A percentile compares a stretch with the other conserved stretches of the same genome.
Evolutionary conservation across 1,284 basidiomycete species (phyloP).

Genomic region (Farysia itapuensis): DNA sequence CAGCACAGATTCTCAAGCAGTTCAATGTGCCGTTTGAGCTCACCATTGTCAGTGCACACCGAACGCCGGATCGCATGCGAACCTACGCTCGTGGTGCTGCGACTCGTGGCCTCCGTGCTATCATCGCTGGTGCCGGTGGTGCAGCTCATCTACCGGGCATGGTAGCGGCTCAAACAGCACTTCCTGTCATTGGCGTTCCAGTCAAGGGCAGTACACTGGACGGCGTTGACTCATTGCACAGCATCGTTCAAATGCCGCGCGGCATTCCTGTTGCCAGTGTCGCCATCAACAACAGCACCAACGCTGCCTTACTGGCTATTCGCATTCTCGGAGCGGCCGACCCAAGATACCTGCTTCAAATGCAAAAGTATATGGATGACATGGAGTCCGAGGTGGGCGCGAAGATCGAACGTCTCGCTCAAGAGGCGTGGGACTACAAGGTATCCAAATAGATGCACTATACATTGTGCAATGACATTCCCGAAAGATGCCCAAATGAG

Average conservation of each 20-base stretch:
- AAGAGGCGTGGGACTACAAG: slow-evolving; percentile 76
- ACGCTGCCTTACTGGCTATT: slow-evolving; percentile 87
- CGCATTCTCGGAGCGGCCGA: slow-evolving; percentile 77
- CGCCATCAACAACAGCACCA: slow-evolving; percentile 93
- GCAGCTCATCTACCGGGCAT: slow-evolving; percentile 97
- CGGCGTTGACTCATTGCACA: slow-evolving; percentile 92
- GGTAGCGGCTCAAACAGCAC: slow-evolving; percentile 88
- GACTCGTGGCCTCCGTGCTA: slow-evolving; percentile 72
- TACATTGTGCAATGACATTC: too few species aligned
- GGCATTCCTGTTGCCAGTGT: slow-evolving; percentile 97
- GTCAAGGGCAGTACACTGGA: slow-evolving; percentile 92
- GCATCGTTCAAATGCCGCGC: slow-evolving; percentile 98
- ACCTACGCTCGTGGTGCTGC: slow-evolving; percentile 79
- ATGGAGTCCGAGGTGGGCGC: slow-evolving; percentile 80
- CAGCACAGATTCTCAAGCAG: slow-evolving; percentile 78
- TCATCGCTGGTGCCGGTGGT: slow-evolving; percentile 95
- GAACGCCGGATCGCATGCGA: slow-evolving; percentile 85
- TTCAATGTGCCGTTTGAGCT: slow-evolving; percentile 89
- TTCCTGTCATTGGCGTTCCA: slow-evolving; percentile 95
- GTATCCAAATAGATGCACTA: slow-evolving; percentile 37
- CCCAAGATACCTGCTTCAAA: slow-evolving; percentile 69
- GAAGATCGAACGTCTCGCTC: slow-evolving; percentile 77
- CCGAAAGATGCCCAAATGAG: too few species aligned
- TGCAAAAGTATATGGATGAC: slow-evolving; percentile 74
- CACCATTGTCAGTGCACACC: slow-evolving; percentile 92